Evolutionary conservation across 2,329 filamentous ascomycete species (phyloP), one percentile per base, ranked within the genome.

Genomic region (Microdochium bolleyi): DNA sequence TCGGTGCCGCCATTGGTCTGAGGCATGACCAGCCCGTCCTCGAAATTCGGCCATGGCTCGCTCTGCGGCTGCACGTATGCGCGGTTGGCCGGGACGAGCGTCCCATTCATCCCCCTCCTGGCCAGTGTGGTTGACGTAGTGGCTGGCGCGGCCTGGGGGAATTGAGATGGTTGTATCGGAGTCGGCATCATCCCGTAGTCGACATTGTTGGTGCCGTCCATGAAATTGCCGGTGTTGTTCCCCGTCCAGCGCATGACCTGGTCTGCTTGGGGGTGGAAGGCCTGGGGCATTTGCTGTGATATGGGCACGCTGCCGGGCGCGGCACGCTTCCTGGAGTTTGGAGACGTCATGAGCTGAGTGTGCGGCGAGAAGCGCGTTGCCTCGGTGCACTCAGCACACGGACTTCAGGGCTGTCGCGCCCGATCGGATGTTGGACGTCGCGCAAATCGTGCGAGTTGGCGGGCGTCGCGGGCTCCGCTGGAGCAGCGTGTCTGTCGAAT

Each of bases 171-270:
- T 13, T 65, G 54, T 44, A 72, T 63, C 37, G 68, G 62, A 32
- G 61, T 56, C 49, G 64, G 53, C 25, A 61, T 57, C 48, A 67
- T 57, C 50, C 65, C 58, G 51, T 64, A 56, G 55, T 73, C 71
- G 30, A 67, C 56, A 52, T 60, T 66, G 52, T 63, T 64, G 44
- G 64, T 58, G 53, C 62, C 64, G 27, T 73, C 69, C 19, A 65
- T 60, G 49, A 63, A 61, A 49, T 54, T 57, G 16, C 57, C 61
- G 44, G 66, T 57, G 56, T 62, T 65, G 51, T 70, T 73, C 54
- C 74, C 72, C 54, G 73, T 76, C 79, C 79, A 83, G 64, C 77
- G 73, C 48, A 80, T 61, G 57, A 79, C 75, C 65, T 79, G 76
- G 49, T 78, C 76, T 65, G 67, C 48, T 14, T 49, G 67, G 54